Conservation (phyloP, 2,329 filamentous ascomycete species). For the Clarireedia monteithiana region DNA sequence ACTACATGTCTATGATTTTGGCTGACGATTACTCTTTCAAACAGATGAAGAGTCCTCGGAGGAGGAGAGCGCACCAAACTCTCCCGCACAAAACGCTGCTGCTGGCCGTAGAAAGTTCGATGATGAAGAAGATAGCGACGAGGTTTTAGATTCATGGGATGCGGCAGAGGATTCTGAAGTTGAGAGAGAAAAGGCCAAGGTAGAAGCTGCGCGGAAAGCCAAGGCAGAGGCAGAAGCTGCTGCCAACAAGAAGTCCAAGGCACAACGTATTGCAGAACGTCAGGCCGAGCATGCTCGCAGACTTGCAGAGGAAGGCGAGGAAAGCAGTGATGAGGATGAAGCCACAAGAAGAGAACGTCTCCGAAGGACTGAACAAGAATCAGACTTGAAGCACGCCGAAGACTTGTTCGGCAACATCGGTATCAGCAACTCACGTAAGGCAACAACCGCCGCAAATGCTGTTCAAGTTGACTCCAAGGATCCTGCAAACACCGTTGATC, state of each 20-base stretch:
- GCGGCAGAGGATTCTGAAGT: conserved; percentile 94
- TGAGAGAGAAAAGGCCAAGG: conserved; percentile 90
- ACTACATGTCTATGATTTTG: conserved; percentile 8
- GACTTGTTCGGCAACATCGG: conserved; percentile 78
- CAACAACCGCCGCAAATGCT: conserved; percentile 53
- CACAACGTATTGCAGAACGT: conserved; percentile 77
- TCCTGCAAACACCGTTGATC: conserved; percentile 72
- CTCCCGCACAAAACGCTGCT: conserved; percentile 30
- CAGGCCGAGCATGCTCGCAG: conserved; percentile 49
- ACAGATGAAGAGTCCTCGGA: conserved; percentile 28
- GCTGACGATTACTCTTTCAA: conserved; percentile 26
- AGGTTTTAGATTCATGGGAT: conserved; percentile 86
- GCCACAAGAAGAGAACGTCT: conserved; percentile 67
- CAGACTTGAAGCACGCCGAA: conserved; percentile 82
- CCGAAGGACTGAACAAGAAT: conserved; percentile 72
- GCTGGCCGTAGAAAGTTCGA: conserved; percentile 61
- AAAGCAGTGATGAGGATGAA: conserved; percentile 61
- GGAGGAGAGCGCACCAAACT: conserved; percentile 42
- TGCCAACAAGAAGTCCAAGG: conserved; percentile 84
- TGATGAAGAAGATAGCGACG: conserved; percentile 79
- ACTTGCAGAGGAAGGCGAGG: conserved; percentile 47
- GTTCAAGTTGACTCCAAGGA: conserved; percentile 66
- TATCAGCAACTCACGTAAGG: conserved; percentile 58
- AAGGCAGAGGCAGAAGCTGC: conserved; percentile 84
- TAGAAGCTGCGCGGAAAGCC: conserved; percentile 76